Base-by-base conservation (phyloP, 495 filamentous ascomycete species). In the Lasiosphaeria hispida region DNA sequence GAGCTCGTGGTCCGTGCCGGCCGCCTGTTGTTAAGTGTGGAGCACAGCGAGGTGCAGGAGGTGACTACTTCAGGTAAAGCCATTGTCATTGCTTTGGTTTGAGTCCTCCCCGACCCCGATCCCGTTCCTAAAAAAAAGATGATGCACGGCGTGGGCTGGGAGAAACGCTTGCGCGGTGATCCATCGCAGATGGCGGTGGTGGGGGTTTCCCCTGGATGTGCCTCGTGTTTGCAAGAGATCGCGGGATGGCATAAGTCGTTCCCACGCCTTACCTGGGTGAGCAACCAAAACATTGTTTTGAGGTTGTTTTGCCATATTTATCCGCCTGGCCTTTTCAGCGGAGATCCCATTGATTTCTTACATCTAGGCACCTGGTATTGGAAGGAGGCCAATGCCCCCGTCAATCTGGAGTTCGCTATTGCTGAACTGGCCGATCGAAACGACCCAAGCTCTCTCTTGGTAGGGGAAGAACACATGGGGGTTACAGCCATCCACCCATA, bases 1-100 rank as follows among this genome's bases (percentile, higher is more conserved):
- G 86, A 88, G 71, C 62, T 89, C 53, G 69, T 85, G 55, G 76
- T 90, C 30, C 79, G 84, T 53, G 80, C 83, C 15, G 82, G 76
- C 36, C 73, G 74, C 67, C 69, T 90, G 14, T 71, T 87, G 36
- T 62, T 87, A 36, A 78, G 74, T 23, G 66, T 84, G 14, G 86
- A 90, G 65, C 68, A 75, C 60, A 80, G 82, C 0, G 71, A 83
- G 52, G 73, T 73, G 40, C 77, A 85, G 64, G 72, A 77, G 40
- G 67, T 65, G 48, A 64, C 68, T 10, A 68, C 76, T 45, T 76
- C 80, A 72, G 78, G 78, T 67, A 84, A 83, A 64, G 84, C 84
- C 41, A 73, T 88, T 63, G 70, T 84, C 43, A 82, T 85, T 69
- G 79, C 79, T 52, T 77, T 74, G 30, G 48, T 73, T 62, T 79